Evolutionary conservation across 2,329 filamentous ascomycete genomes (phyloP), one percentile per base, ranked within the genome.

Genomic region (Microsporum ferrugineum): DNA sequence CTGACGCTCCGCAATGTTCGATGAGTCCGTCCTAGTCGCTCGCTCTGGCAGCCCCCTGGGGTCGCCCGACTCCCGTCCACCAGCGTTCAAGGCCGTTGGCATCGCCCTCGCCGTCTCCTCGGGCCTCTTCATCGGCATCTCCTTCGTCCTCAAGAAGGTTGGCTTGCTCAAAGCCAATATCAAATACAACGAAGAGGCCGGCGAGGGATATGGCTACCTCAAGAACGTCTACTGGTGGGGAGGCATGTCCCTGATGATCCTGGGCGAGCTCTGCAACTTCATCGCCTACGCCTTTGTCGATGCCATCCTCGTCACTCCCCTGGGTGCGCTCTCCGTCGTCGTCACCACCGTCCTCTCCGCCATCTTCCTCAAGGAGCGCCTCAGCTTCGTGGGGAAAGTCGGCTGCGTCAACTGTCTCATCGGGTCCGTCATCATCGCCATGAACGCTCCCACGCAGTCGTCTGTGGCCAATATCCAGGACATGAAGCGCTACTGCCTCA

Each of bases 251-350:
- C 81, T 97, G 62, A 97, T 99, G 94, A 96, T 97, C 68, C 69
- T 97, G 49, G 94, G 94, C 67, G 94, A 99, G 75, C 84, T 96
- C 61, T 95, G 90, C 83, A 99, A 99, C 76, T 95, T 97, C 72
- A 89, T 92, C 71, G 94, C 94, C 60, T 97, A 97, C 71, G 89
- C 91, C 61, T 97, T 97, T 69, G 94, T 94, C 64, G 94, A 97
- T 73, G 92, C 92, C 63, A 96, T 97, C 68, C 79, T 97, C 65
- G 92, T 97, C 60, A 96, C 92, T 0, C 91, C 92, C 3, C 79
- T 97, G 60, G 92, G 92, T 64, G 92, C 92, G 2, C 79, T 97
- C 58, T 90, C 89, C 1, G 94, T 97, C 63, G 94, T 99, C 60
- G 86, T 97, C 64, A 92, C 89, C 57, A 91, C 94, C 17, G 82